Conservation (phyloP, 371 early-diverging fungal species). For the Mortierella sp. region DNA sequence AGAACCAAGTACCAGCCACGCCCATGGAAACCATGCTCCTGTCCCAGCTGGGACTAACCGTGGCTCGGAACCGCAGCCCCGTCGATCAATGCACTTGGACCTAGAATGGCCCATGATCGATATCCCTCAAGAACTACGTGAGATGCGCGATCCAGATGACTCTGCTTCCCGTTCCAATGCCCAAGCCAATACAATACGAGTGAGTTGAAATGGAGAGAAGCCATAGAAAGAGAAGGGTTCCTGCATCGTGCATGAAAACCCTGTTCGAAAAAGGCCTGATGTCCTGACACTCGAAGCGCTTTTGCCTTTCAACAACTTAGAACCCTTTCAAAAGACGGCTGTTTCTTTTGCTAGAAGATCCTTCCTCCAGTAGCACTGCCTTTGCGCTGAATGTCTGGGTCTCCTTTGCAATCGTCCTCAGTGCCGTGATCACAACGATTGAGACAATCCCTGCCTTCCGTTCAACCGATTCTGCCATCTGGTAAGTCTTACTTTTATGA, state of each 20-base stretch:
- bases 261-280: too few species aligned
- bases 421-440: slow-evolving; percentile 81
- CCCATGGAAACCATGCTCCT: slow-evolving; percentile 3
- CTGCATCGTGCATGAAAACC: too few species aligned
- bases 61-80: slow-evolving; percentile 1
- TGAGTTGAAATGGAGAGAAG: slow-evolving; percentile 12
- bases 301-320: slow-evolving; percentile 1
- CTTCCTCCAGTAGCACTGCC: slow-evolving; percentile 74
- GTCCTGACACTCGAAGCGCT: too few species aligned
- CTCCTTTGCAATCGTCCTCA: slow-evolving; percentile 77
- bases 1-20: slow-evolving; percentile 5
- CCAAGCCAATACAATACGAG: slow-evolving; percentile 52
- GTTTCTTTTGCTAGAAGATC: slow-evolving; percentile 75
- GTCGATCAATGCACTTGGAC: slow-evolving; percentile 50
- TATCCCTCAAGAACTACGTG: slow-evolving; percentile 55
- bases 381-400: slow-evolving; percentile 82
- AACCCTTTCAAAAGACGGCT: slow-evolving; percentile 68
- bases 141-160: slow-evolving; percentile 40
- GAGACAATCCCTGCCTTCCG: slow-evolving; percentile 88
- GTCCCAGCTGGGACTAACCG: slow-evolving; percentile 5
- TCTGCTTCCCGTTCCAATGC: slow-evolving; percentile 45
- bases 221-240: too few species aligned
- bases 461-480: slow-evolving; percentile 65
- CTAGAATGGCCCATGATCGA: slow-evolving; percentile 57
- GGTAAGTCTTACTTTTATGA: slow-evolving; percentile 63